These are phyloP conservation scores for Eucalyptus cloeziana DNA, from an alignment of 345 rosid genomes.

Conservation along the genomic window DNA sequence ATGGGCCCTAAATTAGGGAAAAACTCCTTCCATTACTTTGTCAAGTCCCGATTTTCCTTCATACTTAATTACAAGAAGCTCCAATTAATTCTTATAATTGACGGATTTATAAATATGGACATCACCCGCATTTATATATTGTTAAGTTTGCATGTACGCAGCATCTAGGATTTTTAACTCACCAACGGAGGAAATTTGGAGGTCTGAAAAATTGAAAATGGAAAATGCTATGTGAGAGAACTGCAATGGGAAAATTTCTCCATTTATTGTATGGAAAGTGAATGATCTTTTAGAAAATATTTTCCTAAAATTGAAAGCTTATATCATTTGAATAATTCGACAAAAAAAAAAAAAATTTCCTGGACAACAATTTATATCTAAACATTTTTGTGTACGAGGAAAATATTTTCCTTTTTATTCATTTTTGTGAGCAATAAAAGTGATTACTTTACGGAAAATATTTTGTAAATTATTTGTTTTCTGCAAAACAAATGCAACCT, in stretches of 20 bases:
- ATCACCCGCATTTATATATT: neutral
- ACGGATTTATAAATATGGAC: neutral
- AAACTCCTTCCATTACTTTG: neutral
- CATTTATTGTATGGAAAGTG: neutral
- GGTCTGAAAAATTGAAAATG: neutral
- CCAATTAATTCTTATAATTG: neutral
- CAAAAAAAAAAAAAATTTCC: no score
- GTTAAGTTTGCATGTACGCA: neutral
- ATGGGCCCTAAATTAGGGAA: neutral
- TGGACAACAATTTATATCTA: no score
- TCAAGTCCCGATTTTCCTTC: neutral
- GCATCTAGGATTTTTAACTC: neutral
- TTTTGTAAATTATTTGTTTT: no score
- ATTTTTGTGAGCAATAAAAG: neutral
- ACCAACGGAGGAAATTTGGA: neutral
- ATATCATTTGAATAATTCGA: no score
- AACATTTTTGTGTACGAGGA: neutral
- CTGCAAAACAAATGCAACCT: neutral
- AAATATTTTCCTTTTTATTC: neutral
- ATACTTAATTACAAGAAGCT: neutral
- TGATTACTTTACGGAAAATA: no score
- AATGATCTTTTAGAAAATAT: no score
- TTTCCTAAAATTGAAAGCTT: neutral
- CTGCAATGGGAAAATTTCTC: neutral
- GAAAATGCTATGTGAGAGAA: neutral